These are phyloP conservation scores for Metarhizium brunneum DNA, from an alignment of 2,329 filamentous ascomycete species.

Conservation along the genomic window DNA sequence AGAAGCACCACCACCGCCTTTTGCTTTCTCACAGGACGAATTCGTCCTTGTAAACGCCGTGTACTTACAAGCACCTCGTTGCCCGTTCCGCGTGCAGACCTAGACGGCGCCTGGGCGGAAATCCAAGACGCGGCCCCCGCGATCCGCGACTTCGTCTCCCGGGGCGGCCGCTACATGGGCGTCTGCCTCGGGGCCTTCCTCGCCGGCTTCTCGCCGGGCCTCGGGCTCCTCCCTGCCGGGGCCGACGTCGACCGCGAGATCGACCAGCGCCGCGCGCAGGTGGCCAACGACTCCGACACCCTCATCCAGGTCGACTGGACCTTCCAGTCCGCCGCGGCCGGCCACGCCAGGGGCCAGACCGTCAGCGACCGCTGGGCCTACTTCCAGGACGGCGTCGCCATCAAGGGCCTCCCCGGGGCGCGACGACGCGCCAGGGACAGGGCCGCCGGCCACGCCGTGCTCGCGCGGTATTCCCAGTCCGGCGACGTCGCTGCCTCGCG, in stretches of 20 bases:
- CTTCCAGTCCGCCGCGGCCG: conserved; percentile 6
- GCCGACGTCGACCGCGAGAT: conserved; percentile 7
- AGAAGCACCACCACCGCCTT: too few species aligned
- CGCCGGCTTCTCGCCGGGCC: conserved; percentile 13
- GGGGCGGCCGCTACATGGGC: conserved; percentile 16
- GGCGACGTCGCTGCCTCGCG: conserved; percentile 15
- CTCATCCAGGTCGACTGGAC: conserved; percentile 17
- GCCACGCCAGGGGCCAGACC: conserved; percentile 5
- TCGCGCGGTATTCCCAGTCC: conserved; percentile 14
- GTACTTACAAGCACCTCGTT: too few species aligned
- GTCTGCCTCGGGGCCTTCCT: conserved; percentile 19
- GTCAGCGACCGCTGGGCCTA: conserved; percentile 13
- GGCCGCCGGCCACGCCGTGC: conserved; percentile 1
- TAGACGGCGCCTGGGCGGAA: conserved; percentile 10
- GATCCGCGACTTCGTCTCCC: conserved; percentile 12
- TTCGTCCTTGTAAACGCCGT: too few species aligned
- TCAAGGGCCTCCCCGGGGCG: conserved; percentile 7
- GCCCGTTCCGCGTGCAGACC: conserved; percentile 4
- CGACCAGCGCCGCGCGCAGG: conserved; percentile 8
- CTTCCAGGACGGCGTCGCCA: conserved; percentile 16
- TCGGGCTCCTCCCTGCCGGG: conserved; percentile 11
- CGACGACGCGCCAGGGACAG: neutral
- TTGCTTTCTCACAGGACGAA: too few species aligned
- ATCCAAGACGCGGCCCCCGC: conserved; percentile 6
- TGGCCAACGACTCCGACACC: conserved; percentile 10